Conservation (phyloP, 345 rosid species). For the Hypericum androsaemum region DNA sequence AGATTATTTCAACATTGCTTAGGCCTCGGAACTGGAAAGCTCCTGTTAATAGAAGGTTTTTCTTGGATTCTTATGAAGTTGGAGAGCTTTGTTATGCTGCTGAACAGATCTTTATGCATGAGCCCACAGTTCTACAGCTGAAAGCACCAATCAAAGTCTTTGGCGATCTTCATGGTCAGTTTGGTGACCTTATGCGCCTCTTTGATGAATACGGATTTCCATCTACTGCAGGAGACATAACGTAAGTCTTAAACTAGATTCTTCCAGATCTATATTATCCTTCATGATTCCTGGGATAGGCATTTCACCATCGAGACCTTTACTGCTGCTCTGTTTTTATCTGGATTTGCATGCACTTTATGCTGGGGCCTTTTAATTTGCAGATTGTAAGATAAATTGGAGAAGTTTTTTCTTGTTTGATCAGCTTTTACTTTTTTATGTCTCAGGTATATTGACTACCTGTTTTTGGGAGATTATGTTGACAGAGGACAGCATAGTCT, state of each 20-base stretch:
- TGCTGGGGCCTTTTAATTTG: no score
- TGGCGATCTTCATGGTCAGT: constrained; percentile 97
- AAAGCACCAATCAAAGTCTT: constrained; percentile 93
- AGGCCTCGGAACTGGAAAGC: constrained; percentile 97
- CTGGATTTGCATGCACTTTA: no score
- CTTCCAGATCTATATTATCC: no score
- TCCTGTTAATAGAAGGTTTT: constrained; percentile 82
- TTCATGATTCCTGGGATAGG: no score
- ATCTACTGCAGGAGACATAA: constrained; percentile 95
- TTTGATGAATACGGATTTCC: constrained; percentile 99
- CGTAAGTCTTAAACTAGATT: constrained; percentile 45
- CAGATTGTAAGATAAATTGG: no score
- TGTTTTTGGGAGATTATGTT: constrained; percentile 95
- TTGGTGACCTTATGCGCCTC: constrained; percentile 90
- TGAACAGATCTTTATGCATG: constrained; percentile 96
- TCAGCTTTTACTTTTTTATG: constrained; percentile 7
- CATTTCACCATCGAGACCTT: no score
- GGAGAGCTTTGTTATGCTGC: constrained; percentile 99
- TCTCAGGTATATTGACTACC: constrained; percentile 85
- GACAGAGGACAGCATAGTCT: constrained; percentile 98
- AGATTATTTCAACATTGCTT: constrained; percentile 82
- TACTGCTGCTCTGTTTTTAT: no score
- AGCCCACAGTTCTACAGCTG: constrained; percentile 89
- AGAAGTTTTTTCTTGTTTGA: constrained; percentile 12
- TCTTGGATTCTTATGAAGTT: constrained; percentile 94